Evolutionary conservation across 495 filamentous ascomycete species (phyloP).

Genomic region (Hyphodiscus hymeniophilus): DNA sequence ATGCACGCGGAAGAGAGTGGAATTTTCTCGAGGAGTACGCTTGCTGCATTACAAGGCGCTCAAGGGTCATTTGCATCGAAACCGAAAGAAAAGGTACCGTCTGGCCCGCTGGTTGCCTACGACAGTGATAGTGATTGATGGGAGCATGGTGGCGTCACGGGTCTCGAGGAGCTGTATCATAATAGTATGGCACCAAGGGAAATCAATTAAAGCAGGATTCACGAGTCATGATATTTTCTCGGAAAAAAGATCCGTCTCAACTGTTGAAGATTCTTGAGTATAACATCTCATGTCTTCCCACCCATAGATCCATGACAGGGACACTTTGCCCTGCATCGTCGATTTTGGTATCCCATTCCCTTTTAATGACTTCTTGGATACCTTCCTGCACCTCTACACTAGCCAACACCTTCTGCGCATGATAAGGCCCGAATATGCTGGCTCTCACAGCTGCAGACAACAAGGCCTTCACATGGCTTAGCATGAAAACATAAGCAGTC

Average conservation of each 20-base stretch:
- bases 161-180: neutral
- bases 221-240: no score
- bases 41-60: constrained; percentile 59
- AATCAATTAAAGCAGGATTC: no score
- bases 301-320: constrained; percentile 85
- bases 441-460: constrained; percentile 85
- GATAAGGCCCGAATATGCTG: constrained; percentile 85
- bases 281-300: constrained; percentile 87
- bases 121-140: constrained; percentile 65
- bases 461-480: constrained; percentile 82
- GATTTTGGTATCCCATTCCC: constrained; percentile 46
- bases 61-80: constrained; percentile 41
- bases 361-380: constrained; percentile 52
- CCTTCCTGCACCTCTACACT: constrained; percentile 50
- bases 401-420: constrained; percentile 77
- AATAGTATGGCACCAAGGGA: no score
- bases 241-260: no score
- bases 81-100: constrained; percentile 31
- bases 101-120: constrained; percentile 77
- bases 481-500: constrained; percentile 75
- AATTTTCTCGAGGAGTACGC: constrained; percentile 72
- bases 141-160: constrained; percentile 11
- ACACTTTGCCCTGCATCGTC: constrained; percentile 83
- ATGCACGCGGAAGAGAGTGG: constrained; percentile 39
- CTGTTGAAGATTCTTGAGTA: constrained; percentile 96